Conservation (phyloP, 2,329 filamentous ascomycete species). For the Monosporascus sp. region DNA sequence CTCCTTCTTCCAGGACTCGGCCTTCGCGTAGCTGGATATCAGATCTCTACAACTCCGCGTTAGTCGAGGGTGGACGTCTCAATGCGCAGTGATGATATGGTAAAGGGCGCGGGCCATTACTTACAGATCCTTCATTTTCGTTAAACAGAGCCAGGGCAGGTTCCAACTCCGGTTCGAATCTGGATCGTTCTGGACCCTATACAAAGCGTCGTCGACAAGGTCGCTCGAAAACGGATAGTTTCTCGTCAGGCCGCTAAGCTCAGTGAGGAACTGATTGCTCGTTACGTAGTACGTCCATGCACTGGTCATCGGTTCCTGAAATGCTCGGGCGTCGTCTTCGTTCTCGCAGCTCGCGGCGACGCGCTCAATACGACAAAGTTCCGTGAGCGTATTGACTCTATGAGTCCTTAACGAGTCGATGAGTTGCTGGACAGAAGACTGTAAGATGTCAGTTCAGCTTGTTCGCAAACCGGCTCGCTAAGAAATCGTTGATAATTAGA, state of each 20-base stretch:
- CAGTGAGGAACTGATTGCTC: constrained; percentile 63
- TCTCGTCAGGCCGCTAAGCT: constrained; percentile 62
- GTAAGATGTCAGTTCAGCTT: background rate
- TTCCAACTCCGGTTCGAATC: constrained; percentile 69
- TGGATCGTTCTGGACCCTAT: constrained; percentile 58
- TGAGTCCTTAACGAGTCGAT: constrained; percentile 60
- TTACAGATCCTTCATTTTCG: constrained; percentile 61
- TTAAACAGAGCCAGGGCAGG: constrained; percentile 65
- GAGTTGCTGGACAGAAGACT: constrained; percentile 42
- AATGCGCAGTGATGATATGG: background rate
- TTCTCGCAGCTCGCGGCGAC: constrained; percentile 53
- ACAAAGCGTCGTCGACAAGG: constrained; percentile 60
- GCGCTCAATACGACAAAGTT: constrained; percentile 66
- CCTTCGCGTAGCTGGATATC: constrained; percentile 54
- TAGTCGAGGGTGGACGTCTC: background rate
- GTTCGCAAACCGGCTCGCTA: background rate
- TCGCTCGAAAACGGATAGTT: constrained; percentile 64
- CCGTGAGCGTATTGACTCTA: constrained; percentile 67
- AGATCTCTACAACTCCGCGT: constrained; percentile 41
- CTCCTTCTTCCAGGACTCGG: constrained; percentile 55
- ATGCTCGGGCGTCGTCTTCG: constrained; percentile 52
- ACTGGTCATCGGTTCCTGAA: constrained; percentile 60
- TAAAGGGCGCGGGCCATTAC: constrained; percentile 21
- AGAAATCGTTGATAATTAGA: background rate
- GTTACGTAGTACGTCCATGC: constrained; percentile 70